A percentile compares a stretch with the other conserved stretches of the same genome.
phyloP scores from a whole-genome alignment of 352 stramenopile genomes.

The Globisporangium mamillatum region DNA sequence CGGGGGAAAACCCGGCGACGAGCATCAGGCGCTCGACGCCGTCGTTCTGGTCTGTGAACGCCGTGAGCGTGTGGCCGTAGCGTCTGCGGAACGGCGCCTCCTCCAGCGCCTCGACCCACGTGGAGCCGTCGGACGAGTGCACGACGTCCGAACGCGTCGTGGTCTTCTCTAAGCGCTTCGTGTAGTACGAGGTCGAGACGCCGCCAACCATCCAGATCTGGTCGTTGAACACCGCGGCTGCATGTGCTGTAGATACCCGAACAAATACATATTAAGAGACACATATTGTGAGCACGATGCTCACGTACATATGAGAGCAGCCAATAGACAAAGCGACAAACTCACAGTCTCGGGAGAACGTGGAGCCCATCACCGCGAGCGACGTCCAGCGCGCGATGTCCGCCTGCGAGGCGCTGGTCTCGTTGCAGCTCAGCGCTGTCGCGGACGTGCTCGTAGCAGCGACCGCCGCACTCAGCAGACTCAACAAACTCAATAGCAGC shows the following conservation, averaged over 20 bases:
- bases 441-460: background rate
- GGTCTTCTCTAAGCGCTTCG: constrained; percentile 64
- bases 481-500: background rate
- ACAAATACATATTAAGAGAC: background rate
- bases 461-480: background rate
- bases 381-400: constrained; percentile 48
- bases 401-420: constrained; percentile 40
- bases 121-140: constrained; percentile 48
- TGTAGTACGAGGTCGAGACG: constrained; percentile 75
- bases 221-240: constrained; percentile 49
- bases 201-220: constrained; percentile 75
- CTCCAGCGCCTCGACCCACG: constrained; percentile 65
- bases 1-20: constrained; percentile 71
- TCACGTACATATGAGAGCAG: too few relatives aligned
- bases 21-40: constrained; percentile 52
- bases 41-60: constrained; percentile 56
- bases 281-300: too few relatives aligned
- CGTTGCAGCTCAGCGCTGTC: constrained; percentile 43
- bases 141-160: constrained; percentile 66
- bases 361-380: constrained; percentile 33
- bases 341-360: constrained; percentile 67
- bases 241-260: constrained; percentile 42
- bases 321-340: background rate
- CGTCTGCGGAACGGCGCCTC: constrained; percentile 70
- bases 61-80: constrained; percentile 66